Conservation (phyloP, 306 rosid species). For the Mucuna pruriens region DNA sequence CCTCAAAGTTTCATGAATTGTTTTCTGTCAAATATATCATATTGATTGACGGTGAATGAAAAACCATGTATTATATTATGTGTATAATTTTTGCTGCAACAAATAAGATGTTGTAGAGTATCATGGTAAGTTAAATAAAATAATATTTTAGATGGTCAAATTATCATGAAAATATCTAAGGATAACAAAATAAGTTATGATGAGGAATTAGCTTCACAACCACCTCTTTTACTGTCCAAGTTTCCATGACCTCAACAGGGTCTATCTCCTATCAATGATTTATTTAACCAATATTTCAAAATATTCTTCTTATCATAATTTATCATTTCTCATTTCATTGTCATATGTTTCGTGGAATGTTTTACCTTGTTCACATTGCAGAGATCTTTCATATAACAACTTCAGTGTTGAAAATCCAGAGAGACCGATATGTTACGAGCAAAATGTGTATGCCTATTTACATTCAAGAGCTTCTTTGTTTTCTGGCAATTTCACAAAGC, state of each 20-base stretch:
- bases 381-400: slow-evolving; percentile 69
- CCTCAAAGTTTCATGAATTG: background rate
- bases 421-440: slow-evolving; percentile 25
- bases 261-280: background rate
- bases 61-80: background rate
- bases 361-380: slow-evolving; percentile 5
- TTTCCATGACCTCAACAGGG: background rate
- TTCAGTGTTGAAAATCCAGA: slow-evolving; percentile 16
- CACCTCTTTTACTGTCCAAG: background rate
- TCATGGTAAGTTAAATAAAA: background rate
- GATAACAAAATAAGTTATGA: background rate
- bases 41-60: background rate
- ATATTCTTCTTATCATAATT: background rate
- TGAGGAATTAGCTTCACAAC: background rate
- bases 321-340: background rate
- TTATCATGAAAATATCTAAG: background rate
- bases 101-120: background rate
- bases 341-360: background rate
- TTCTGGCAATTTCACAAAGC: background rate
- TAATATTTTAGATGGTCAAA: background rate
- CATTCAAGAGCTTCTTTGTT: background rate
- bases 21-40: background rate
- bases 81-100: background rate
- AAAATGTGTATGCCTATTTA: slow-evolving; percentile 44
- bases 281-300: slow-evolving; percentile 9